phyloP scores from a whole-genome alignment of 768 basidiomycete genomes.

The Termitomyces sp. region DNA sequence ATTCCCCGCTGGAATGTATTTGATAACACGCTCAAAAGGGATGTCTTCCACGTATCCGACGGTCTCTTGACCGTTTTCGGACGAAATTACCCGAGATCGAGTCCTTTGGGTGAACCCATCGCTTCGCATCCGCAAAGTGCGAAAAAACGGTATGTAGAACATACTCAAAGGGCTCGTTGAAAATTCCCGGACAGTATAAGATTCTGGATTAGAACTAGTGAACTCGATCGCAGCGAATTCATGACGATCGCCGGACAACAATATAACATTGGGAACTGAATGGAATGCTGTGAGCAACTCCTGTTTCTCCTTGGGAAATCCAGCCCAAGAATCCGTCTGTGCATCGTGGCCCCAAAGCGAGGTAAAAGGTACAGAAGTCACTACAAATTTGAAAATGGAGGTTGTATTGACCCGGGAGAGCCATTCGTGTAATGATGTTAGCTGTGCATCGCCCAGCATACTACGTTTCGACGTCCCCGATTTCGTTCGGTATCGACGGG shows the following conservation, averaged over 20 bases:
- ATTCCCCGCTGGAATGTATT: conserved; percentile 62
- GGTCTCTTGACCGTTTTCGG: conserved; percentile 21
- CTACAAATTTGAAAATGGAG: conserved; percentile 72
- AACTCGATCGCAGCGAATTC: conserved; percentile 75
- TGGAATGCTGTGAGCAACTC: conserved; percentile 52
- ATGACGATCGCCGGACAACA: conserved; percentile 73
- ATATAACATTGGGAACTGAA: conserved; percentile 62
- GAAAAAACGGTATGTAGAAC: conserved; percentile 60
- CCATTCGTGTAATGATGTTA: conserved; percentile 60
- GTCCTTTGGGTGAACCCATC: conserved; percentile 33
- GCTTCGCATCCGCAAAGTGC: conserved; percentile 45
- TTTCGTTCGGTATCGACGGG: conserved; percentile 12
- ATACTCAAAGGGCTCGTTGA: conserved; percentile 68
- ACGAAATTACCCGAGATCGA: conserved; percentile 20
- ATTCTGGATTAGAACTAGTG: conserved; percentile 26
- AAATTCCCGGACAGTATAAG: conserved; percentile 51
- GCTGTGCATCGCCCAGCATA: conserved; percentile 68
- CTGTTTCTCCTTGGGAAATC: conserved; percentile 53
- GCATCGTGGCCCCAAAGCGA: conserved; percentile 65
- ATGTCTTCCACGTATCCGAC: conserved; percentile 28
- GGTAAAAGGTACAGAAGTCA: conserved; percentile 71
- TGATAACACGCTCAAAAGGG: conserved; percentile 48
- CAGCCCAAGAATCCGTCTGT: conserved; percentile 66
- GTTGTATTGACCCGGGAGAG: conserved; percentile 63
- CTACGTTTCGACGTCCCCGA: conserved; percentile 29